Percentiles rank a stretch among this genome's conserved stretches.
These are phyloP conservation scores for Phytopythium vexans DNA, from an alignment of 352 stramenopile species.

Conservation along the genomic window DNA sequence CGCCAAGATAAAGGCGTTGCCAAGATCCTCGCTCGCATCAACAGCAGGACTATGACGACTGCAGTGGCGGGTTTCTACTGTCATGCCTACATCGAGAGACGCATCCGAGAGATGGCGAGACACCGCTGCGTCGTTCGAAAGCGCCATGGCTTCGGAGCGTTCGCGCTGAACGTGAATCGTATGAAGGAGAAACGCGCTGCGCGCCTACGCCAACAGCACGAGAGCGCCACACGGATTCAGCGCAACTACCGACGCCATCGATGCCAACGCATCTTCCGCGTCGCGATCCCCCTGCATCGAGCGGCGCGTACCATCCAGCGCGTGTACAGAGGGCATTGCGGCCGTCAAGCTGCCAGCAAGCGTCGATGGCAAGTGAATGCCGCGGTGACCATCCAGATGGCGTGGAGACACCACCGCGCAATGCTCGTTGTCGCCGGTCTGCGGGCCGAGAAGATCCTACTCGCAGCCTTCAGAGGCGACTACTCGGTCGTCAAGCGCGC, in stretches of 20 bases:
- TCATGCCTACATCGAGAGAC: conserved; percentile 13
- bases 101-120: conserved; percentile 33
- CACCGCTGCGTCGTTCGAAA: conserved; percentile 10
- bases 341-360: conserved; percentile 28
- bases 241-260: conserved; percentile 54
- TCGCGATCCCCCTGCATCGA: conserved; percentile 27
- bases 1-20: conserved; percentile 25
- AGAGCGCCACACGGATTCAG: conserved; percentile 61
- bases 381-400: conserved; percentile 46
- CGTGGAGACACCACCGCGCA: conserved; percentile 48
- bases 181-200: conserved; percentile 38
- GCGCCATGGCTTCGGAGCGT: conserved; percentile 11
- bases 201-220: conserved; percentile 24
- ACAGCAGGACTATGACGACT: conserved; percentile 10
- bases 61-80: conserved; percentile 32
- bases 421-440: conserved; percentile 27
- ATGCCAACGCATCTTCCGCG: conserved; percentile 48
- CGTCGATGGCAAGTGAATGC: conserved; percentile 38
- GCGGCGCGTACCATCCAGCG: conserved; percentile 59
- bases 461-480: conserved; percentile 68
- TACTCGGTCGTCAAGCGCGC: conserved; percentile 64
- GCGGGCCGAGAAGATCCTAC: conserved; percentile 56
- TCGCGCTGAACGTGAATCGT: conserved; percentile 15
- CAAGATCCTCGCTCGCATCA: conserved; percentile 32
- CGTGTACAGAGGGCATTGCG: conserved; percentile 42